Conservation (phyloP, 2,329 filamentous ascomycete species). For the Xylaria hypoxylon region DNA sequence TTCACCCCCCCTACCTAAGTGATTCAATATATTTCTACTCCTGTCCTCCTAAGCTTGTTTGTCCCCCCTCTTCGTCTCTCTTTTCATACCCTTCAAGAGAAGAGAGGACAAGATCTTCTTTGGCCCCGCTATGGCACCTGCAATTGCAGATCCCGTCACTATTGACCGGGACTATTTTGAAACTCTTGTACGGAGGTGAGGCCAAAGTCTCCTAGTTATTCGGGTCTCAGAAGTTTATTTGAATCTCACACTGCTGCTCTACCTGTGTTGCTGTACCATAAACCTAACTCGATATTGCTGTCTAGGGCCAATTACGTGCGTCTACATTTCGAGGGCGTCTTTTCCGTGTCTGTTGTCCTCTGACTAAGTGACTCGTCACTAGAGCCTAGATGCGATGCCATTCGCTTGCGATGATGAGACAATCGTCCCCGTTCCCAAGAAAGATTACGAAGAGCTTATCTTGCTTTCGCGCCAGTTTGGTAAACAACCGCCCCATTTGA, state of each 20-base stretch:
- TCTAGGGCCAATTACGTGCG: constrained; percentile 49
- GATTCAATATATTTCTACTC: constrained; percentile 29
- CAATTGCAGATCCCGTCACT: constrained; percentile 58
- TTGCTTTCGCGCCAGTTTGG: constrained; percentile 65
- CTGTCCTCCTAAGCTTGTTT: constrained; percentile 16
- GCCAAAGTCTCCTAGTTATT: background rate
- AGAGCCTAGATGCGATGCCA: constrained; percentile 35
- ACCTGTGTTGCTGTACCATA: constrained; percentile 9
- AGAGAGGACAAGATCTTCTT: constrained; percentile 10
- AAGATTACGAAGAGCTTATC: constrained; percentile 71
- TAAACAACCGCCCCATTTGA: constrained; percentile 51
- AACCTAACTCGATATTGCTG: constrained; percentile 38
- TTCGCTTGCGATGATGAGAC: constrained; percentile 52
- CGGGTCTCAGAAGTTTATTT: constrained; percentile 5
- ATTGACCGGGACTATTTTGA: constrained; percentile 72
- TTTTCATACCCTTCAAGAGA: constrained; percentile 7
- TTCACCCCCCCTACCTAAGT: constrained; percentile 12
- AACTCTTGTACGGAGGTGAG: constrained; percentile 71
- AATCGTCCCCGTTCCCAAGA: constrained; percentile 64
- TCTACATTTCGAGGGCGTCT: constrained; percentile 27
- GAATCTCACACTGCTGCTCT: constrained; percentile 3
- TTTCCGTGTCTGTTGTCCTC: constrained; percentile 17
- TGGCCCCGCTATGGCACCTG: constrained; percentile 43
- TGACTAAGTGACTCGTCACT: constrained; percentile 37
- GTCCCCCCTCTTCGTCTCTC: constrained; percentile 6